Evolutionary conservation across 257 asterid genomes (phyloP).

Genomic region (Cruciata laevipes): DNA sequence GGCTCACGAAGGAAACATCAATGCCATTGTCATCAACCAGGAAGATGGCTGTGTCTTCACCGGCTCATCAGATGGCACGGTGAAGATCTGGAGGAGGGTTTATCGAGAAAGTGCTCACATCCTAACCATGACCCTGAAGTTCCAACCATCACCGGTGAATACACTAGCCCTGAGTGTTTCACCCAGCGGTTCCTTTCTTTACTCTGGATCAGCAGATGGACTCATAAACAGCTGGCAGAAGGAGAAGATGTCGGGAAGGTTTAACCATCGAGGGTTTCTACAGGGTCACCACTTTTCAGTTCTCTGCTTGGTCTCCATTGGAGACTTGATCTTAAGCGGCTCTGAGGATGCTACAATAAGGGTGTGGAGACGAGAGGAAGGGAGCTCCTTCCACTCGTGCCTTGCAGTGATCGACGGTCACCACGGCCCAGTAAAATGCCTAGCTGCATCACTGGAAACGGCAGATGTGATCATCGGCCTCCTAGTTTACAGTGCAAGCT

Average conservation of each 20-base stretch:
- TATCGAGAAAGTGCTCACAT: conserved; percentile 43
- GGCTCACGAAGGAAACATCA: conserved; percentile 57
- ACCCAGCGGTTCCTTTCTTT: conserved; percentile 29
- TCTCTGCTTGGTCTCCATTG: conserved; percentile 49
- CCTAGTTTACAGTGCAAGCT: conserved; percentile 60
- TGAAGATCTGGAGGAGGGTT: conserved; percentile 64
- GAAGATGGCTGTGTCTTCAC: conserved; percentile 64
- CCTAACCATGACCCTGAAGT: conserved; percentile 55
- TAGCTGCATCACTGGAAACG: conserved; percentile 54
- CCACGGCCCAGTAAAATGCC: conserved; percentile 65
- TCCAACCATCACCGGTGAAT: conserved; percentile 63
- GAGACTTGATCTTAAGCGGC: conserved; percentile 52
- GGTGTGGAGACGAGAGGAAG: conserved; percentile 65
- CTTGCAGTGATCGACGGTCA: conserved; percentile 69
- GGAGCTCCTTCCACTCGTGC: conserved; percentile 47
- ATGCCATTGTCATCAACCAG: conserved; percentile 45
- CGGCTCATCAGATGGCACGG: conserved; percentile 57
- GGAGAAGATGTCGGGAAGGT: conserved; percentile 54
- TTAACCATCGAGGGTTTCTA: conserved; percentile 55
- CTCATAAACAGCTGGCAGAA: conserved; percentile 67
- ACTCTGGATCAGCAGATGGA: conserved; percentile 71
- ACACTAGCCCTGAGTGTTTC: conserved; percentile 38
- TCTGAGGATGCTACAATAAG: conserved; percentile 72
- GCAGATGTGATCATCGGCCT: conserved; percentile 26
- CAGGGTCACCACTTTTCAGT: conserved; percentile 68